Conservation (phyloP, 2,329 filamentous ascomycete genomes). For the Fusarium verticillioides region DNA sequence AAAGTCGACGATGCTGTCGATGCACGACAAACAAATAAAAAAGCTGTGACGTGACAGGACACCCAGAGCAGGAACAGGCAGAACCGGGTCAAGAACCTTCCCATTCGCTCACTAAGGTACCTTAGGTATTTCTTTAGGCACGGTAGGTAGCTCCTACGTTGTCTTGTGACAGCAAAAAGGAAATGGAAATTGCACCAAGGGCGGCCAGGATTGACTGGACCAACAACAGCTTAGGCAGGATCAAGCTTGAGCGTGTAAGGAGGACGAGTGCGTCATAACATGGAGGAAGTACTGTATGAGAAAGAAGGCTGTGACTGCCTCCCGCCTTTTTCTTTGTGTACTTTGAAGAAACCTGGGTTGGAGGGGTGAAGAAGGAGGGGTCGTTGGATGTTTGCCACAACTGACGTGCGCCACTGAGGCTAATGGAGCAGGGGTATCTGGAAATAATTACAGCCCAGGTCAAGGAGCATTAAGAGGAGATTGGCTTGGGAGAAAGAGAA, state of each 20-base stretch:
- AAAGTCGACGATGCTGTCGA: constrained; percentile 32
- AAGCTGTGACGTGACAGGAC: constrained; percentile 34
- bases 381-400: constrained; percentile 35
- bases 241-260: constrained; percentile 18
- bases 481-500: neutral
- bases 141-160: neutral
- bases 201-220: constrained; percentile 1
- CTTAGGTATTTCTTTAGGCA: neutral
- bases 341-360: constrained; percentile 33
- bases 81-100: constrained; percentile 12
- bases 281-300: constrained; percentile 10
- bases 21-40: constrained; percentile 23
- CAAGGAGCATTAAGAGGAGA: neutral
- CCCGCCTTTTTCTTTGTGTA: constrained; percentile 38
- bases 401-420: constrained; percentile 26
- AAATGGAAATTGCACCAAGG: neutral
- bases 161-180: constrained; percentile 7
- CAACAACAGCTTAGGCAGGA: constrained; percentile 13
- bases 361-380: constrained; percentile 44
- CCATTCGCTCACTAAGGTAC: constrained; percentile 6
- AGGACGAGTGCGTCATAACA: constrained; percentile 45
- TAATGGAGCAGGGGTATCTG: constrained; percentile 5
- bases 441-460: neutral
- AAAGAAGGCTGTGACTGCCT: constrained; percentile 25
- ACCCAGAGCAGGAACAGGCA: constrained; percentile 30